phyloP scores from a whole-genome alignment of 176 grass and related monocot species.

The Carex pumila region DNA sequence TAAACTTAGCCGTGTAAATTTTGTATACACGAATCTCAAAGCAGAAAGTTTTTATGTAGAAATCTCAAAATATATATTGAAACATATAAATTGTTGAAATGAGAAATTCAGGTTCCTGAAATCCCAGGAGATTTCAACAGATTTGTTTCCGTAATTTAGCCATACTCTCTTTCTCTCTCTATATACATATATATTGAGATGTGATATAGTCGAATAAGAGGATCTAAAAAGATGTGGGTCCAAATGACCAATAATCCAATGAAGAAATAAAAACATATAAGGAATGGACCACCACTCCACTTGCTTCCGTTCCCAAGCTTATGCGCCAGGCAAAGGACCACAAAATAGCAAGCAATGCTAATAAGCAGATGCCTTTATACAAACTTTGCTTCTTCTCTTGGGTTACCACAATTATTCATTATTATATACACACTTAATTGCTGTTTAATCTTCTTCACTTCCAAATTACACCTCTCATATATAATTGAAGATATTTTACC shows the following conservation, averaged over 20 bases:
- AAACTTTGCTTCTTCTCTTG: constrained; percentile 7
- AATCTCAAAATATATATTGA: too few species aligned
- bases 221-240: not conserved
- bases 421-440: not conserved
- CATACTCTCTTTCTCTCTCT: too few species aligned
- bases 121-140: too few species aligned
- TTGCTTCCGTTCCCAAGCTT: not conserved
- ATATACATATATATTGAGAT: not conserved
- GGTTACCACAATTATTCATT: not conserved
- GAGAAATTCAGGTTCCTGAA: too few species aligned
- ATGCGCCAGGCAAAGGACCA: constrained; percentile 9
- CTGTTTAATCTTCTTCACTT: not conserved
- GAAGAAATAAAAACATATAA: not conserved
- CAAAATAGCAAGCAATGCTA: not conserved
- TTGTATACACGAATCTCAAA: too few species aligned
- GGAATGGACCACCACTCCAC: not conserved
- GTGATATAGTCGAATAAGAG: not conserved
- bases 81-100: too few species aligned
- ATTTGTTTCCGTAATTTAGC: too few species aligned
- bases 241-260: not conserved
- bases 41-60: too few species aligned
- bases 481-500: not conserved
- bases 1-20: too few species aligned
- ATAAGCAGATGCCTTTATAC: not conserved
- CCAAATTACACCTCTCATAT: not conserved